Percentiles rank a stretch among this genome's conserved stretches.
Evolutionary conservation across 1,139 yeast genomes (phyloP).

Genomic region (Candida freyschussii): DNA sequence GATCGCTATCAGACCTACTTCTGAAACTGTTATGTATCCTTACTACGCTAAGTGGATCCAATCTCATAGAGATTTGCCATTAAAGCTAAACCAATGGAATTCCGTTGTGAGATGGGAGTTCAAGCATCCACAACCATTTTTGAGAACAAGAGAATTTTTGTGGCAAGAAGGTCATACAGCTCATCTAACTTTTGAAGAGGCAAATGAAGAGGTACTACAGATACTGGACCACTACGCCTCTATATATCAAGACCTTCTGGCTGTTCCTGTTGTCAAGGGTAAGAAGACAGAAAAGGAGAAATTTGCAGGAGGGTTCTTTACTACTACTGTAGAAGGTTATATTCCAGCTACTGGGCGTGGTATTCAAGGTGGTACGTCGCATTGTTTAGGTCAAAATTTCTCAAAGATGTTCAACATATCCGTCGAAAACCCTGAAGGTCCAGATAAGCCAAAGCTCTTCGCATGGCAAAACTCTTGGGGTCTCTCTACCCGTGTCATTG

Average conservation of each 20-base stretch:
- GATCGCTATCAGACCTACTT: conserved; percentile 98
- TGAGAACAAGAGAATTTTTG: conserved; percentile 97
- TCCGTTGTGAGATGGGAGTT: conserved; percentile 99
- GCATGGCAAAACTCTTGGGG: conserved; percentile 99
- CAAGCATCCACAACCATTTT: conserved; percentile 98
- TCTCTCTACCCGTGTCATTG: conserved; percentile 94
- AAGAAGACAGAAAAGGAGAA: conserved; percentile 94
- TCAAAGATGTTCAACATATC: conserved; percentile 96
- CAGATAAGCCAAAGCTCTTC: conserved; percentile 77
- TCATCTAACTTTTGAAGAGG: conserved; percentile 75
- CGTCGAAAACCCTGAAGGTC: conserved; percentile 91
- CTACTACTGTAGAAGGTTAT: conserved; percentile 95
- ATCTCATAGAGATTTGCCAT: conserved; percentile 95
- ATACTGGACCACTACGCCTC: conserved; percentile 83
- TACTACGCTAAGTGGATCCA: conserved; percentile 99
- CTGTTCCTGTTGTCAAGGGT: conserved; percentile 97
- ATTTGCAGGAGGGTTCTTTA: conserved; percentile 96
- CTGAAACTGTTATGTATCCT: conserved; percentile 99
- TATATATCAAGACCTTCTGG: conserved; percentile 84
- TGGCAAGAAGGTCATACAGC: conserved; percentile 99
- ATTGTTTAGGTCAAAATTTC: conserved; percentile 96
- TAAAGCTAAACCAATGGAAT: conserved; percentile 97
- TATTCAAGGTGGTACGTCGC: conserved; percentile 98
- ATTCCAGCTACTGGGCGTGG: conserved; percentile 99
- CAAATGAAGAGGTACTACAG: conserved; percentile 77